Evolutionary conservation across 768 basidiomycete species (phyloP), one percentile per base, ranked within the genome.

Genomic region (Pleurotus pulmonarius): DNA sequence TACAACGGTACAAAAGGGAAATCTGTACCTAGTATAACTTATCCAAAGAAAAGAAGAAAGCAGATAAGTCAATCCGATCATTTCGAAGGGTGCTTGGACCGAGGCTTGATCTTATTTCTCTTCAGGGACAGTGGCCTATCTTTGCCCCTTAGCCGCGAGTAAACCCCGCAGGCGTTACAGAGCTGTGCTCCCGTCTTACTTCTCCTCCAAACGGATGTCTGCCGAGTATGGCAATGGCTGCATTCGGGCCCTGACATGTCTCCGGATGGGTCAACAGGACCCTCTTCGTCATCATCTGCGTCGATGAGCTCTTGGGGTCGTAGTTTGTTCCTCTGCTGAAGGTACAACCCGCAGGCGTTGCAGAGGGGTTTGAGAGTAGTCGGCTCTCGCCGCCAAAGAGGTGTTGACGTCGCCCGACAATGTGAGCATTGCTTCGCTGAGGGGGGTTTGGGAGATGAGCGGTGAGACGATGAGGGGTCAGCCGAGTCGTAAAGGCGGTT

Each of bases 161-260:
- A 80, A 7, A 80, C 79, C 20, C 79, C 79, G 61, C 79, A 80
- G 4, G 79, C 79, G 52, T 80, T 80, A 63, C 79, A 80, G 1
- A 80, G 69, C 61, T 78, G 77, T 11, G 75, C 76, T 1, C 79
- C 79, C 1, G 74, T 69, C 64, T 80, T 80, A 60, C 77, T 78
- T 49, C 79, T 67, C 39, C 79, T 69, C 79, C 79, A 80, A 41
- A 80, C 79, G 6, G 76, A 78, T 3, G 79, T 80, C 41, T 71
- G 74, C 54, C 76, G 76, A 7, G 79, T 79, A 56, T 70, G 73
- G 57, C 79, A 80, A 64, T 79, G 79, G 53, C 74, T 77, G 46
- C 79, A 80, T 60, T 78, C 74, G 1, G 78, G 79, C 7, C 75
- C 77, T 38, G 67, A 65, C 24, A 70, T 70, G 59, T 77, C 75